Conservation (phyloP, 306 rosid genomes). For the Clitoria ternatea region DNA sequence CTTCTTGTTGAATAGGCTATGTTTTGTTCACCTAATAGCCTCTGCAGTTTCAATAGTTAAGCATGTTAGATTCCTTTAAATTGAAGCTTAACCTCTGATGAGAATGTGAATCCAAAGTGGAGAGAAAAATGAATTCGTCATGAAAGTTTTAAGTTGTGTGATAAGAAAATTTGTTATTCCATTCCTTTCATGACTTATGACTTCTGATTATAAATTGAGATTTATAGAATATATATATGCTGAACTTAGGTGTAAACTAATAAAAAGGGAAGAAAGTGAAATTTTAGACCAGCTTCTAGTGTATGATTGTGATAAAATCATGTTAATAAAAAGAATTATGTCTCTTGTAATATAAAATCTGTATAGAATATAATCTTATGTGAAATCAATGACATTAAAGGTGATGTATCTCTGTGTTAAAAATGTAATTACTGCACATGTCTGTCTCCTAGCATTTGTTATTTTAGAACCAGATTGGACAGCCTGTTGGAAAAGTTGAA, state of each 20-base stretch:
- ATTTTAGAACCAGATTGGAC: slow-evolving; percentile 1
- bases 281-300: not conserved
- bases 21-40: not conserved
- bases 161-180: not conserved
- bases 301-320: not conserved
- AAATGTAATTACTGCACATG: not conserved
- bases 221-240: not conserved
- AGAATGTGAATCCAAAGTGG: not conserved
- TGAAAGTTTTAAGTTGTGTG: not conserved
- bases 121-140: not conserved
- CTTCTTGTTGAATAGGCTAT: not conserved
- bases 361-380: not conserved
- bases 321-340: not conserved
- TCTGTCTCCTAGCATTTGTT: not conserved
- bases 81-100: not conserved
- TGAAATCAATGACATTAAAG: not conserved
- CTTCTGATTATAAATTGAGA: not conserved
- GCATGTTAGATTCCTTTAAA: not conserved
- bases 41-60: not conserved
- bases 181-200: not conserved
- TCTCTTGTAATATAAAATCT: not conserved
- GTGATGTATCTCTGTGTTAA: not conserved
- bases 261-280: not conserved
- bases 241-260: not conserved
- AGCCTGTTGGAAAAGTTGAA: slow-evolving; percentile 7